Evolutionary conservation across 2,329 filamentous ascomycete species (phyloP), one percentile per base, ranked within the genome.

Genomic region (Botryotinia globosa): DNA sequence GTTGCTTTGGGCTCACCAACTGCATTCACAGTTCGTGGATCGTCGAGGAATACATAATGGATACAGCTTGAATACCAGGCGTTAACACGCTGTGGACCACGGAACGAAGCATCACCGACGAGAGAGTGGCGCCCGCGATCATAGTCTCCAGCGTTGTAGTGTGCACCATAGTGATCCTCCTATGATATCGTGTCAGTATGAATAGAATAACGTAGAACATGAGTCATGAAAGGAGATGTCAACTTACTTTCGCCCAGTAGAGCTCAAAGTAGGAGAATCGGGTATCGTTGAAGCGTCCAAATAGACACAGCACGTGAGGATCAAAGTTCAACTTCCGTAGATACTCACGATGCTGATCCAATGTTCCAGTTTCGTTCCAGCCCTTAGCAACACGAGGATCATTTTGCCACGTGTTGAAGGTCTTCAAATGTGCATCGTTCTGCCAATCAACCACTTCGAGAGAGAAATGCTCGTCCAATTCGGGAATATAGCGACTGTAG

Each of bases 391-490:
- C 92, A 68, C 92, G 90, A 69, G 92, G 92, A 79, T 94, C 92
- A 79, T 95, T 95, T 82, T 94, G 92, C 92, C 92, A 95, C 72
- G 85, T 85, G 82, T 94, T 90, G 84, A 95, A 94, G 8, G 93
- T 84, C 25, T 84, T 82, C 68, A 94, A 82, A 81, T 95, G 92
- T 77, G 88, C 85, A 1, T 83, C 79, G 78, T 92, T 84, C 45
- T 85, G 79, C 82, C 88, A 92, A 80, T 94, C 90, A 1, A 95
- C 85, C 18, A 88, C 89, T n/a, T 92, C 85, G 84, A 94, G 91
- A 74, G 90, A 92, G 81, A 94, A 94, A 76, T 88, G 91, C 84
- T 94, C 90, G 74, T 89, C 85, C 58, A 94, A 84, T 78, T 94
- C 89, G 12, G 92, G 91, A 74, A 94, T 90, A 84, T 90, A 94